These are phyloP conservation scores for Yamadazyma paraphyllophila DNA, from an alignment of 805 yeast species.

Conservation along the genomic window DNA sequence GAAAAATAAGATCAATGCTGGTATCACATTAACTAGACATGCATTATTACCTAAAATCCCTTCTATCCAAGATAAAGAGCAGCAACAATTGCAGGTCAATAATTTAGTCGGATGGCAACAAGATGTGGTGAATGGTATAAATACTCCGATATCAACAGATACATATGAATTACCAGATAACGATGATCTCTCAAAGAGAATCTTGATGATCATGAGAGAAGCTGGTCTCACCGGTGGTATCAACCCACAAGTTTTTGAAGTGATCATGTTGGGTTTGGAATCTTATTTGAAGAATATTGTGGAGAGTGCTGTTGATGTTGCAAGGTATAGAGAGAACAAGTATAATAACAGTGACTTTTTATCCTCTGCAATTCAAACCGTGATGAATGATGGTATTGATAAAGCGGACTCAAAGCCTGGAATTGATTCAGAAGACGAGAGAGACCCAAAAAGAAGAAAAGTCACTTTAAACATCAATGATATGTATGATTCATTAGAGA, in stretches of 20 bases:
- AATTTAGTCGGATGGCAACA: slow-evolving; percentile 84
- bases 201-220: slow-evolving; percentile 83
- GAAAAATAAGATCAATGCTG: slow-evolving; percentile 66
- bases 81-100: slow-evolving; percentile 43
- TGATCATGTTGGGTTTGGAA: slow-evolving; percentile 79
- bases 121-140: slow-evolving; percentile 83
- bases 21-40: slow-evolving; percentile 67
- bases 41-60: slow-evolving; percentile 84
- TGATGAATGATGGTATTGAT: slow-evolving; percentile 7
- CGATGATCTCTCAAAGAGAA: slow-evolving; percentile 61
- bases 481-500: slow-evolving; percentile 58
- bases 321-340: slow-evolving; percentile 56
- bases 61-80: slow-evolving; percentile 51
- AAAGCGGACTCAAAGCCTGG: neutral
- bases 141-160: slow-evolving; percentile 77
- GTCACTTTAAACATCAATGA: slow-evolving; percentile 61
- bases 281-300: slow-evolving; percentile 70
- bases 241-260: slow-evolving; percentile 74
- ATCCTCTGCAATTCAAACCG: slow-evolving; percentile 19
- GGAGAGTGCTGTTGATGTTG: slow-evolving; percentile 72
- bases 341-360: slow-evolving; percentile 37
- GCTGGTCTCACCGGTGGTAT: slow-evolving; percentile 83
- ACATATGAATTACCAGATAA: slow-evolving; percentile 79
- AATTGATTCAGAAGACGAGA: slow-evolving; percentile 11
- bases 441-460: slow-evolving; percentile 15